Conservation (phyloP, 352 stramenopile genomes). For the Globisporangium paddicum region DNA sequence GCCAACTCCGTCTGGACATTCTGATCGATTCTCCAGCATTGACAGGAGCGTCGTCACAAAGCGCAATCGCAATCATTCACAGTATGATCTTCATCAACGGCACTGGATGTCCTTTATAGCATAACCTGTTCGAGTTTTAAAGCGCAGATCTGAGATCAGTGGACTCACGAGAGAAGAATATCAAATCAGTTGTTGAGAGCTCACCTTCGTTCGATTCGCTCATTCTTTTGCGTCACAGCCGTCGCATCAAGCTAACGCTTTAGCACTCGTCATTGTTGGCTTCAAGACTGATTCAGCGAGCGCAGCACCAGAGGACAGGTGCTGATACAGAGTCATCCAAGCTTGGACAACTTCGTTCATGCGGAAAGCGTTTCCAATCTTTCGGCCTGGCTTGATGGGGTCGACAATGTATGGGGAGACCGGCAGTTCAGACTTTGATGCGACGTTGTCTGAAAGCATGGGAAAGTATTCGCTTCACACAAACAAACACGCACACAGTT, state of each 20-base stretch:
- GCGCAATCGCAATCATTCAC: neutral
- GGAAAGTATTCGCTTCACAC: conserved; percentile 68
- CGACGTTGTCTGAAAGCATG: conserved; percentile 43
- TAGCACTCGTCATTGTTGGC: neutral
- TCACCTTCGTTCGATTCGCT: neutral
- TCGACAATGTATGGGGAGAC: conserved; percentile 69
- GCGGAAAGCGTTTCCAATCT: conserved; percentile 78
- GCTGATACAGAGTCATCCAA: conserved; percentile 31
- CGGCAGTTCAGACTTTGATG: conserved; percentile 25
- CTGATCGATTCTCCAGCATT: neutral
- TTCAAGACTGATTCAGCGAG: conserved; percentile 13
- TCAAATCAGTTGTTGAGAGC: neutral
- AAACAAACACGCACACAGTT: neutral
- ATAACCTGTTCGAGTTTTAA: neutral
- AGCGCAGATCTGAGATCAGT: neutral
- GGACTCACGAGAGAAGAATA: too few relatives aligned
- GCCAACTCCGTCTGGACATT: neutral
- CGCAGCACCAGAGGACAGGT: conserved; percentile 19
- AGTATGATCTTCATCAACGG: neutral
- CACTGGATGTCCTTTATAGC: neutral
- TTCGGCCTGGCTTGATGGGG: conserved; percentile 59
- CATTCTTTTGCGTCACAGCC: neutral
- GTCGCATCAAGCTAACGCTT: neutral
- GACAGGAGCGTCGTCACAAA: neutral
- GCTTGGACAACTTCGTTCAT: conserved; percentile 68